Conservation (phyloP, 352 stramenopile species). For the Phytophthora multivora region DNA sequence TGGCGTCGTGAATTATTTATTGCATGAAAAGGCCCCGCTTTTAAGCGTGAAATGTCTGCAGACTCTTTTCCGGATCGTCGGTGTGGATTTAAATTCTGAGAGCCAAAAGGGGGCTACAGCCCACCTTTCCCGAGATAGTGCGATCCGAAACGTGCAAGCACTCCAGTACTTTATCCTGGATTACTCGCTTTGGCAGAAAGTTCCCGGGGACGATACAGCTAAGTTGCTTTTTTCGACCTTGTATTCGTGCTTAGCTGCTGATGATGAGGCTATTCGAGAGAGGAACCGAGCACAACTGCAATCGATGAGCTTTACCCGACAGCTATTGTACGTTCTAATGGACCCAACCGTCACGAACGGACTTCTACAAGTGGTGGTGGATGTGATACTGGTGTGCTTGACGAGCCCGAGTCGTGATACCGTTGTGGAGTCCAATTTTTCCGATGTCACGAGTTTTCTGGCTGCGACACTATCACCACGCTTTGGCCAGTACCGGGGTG, state of each 20-base stretch:
- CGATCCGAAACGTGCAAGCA: constrained; percentile 64
- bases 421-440: constrained; percentile 64
- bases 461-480: constrained; percentile 54
- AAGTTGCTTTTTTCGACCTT: constrained; percentile 67
- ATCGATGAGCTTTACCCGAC: constrained; percentile 63
- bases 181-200: constrained; percentile 71
- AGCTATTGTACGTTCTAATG: constrained; percentile 75
- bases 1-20: constrained; percentile 66
- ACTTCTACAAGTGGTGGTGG: constrained; percentile 62
- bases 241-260: constrained; percentile 57
- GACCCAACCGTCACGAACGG: constrained; percentile 53
- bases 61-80: constrained; percentile 60
- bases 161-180: constrained; percentile 79
- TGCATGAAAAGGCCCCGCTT: constrained; percentile 60
- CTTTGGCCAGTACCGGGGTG: constrained; percentile 37
- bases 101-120: not conserved
- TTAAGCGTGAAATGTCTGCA: constrained; percentile 43
- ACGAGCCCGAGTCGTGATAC: constrained; percentile 40
- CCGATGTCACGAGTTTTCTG: constrained; percentile 68
- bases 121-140: constrained; percentile 37
- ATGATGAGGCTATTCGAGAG: constrained; percentile 52
- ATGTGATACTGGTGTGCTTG: constrained; percentile 74
- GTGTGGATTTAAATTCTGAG: constrained; percentile 43
- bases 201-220: constrained; percentile 31
- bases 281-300: constrained; percentile 68